A percentile compares a stretch with the other conserved stretches of the same genome.
These are phyloP conservation scores for Lagenidium sp. DNA, from an alignment of 352 stramenopile genomes.

Conservation along the genomic window DNA sequence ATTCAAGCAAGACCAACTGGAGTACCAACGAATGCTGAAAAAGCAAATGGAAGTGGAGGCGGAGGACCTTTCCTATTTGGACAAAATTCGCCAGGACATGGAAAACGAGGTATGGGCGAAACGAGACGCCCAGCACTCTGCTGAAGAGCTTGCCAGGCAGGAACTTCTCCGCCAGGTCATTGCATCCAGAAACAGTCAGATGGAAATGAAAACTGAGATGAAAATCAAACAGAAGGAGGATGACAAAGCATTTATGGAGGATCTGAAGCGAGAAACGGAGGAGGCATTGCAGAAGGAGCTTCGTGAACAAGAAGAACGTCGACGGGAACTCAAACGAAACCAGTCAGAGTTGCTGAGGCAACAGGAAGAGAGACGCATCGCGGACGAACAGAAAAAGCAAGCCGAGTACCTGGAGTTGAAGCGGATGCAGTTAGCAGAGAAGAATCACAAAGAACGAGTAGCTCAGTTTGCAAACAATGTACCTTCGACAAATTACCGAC, in stretches of 20 bases:
- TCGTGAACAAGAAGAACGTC: constrained; percentile 60
- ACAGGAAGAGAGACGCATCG: constrained; percentile 34
- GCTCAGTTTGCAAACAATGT: constrained; percentile 36
- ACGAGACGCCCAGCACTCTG: constrained; percentile 56
- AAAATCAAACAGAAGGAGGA: constrained; percentile 30
- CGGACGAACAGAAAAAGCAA: constrained; percentile 54
- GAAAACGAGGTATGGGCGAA: constrained; percentile 72
- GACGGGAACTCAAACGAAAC: constrained; percentile 50
- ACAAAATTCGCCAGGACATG: constrained; percentile 76
- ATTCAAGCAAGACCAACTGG: constrained; percentile 61
- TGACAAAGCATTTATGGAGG: constrained; percentile 51
- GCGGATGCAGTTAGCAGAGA: constrained; percentile 65
- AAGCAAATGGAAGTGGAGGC: constrained; percentile 68
- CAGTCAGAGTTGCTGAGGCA: constrained; percentile 56
- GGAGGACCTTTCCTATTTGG: constrained; percentile 51
- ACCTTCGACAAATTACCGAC: constrained; percentile 45
- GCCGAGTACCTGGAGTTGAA: constrained; percentile 67
- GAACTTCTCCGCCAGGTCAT: constrained; percentile 69
- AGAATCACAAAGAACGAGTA: constrained; percentile 65
- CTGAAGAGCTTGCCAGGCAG: constrained; percentile 59
- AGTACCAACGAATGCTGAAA: constrained; percentile 65
- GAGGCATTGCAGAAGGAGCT: constrained; percentile 73
- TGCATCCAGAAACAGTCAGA: constrained; percentile 40
- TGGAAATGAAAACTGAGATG: constrained; percentile 29
- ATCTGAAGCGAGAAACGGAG: constrained; percentile 54